Evolutionary conservation across 2,329 filamentous ascomycete species (phyloP).

Genomic region (Cytospora chrysosperma): DNA sequence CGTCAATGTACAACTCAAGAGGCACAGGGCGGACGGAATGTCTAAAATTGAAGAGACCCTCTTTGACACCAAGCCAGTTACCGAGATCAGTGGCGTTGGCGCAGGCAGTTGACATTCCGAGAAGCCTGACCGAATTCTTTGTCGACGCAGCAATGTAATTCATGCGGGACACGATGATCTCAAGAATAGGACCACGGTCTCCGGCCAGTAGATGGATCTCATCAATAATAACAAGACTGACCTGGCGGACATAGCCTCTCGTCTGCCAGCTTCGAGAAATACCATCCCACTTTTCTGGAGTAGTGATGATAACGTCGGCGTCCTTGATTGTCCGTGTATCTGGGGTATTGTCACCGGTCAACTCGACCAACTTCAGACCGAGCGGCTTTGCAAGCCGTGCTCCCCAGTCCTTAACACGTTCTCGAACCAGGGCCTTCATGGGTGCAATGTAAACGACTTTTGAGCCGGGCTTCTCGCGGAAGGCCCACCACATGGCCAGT

Average conservation of each 20-base stretch:
- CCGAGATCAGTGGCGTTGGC: constrained; percentile 92
- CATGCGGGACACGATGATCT: constrained; percentile 94
- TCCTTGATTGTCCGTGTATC: constrained; percentile 94
- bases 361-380: constrained; percentile 86
- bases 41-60: constrained; percentile 93
- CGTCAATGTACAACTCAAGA: constrained; percentile 94
- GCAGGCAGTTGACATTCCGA: constrained; percentile 99
- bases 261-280: constrained; percentile 99
- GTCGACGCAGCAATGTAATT: constrained; percentile 97
- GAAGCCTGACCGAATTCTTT: constrained; percentile 80
- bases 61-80: constrained; percentile 96
- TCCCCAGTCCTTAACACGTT: constrained; percentile 94
- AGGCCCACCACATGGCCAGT: constrained; percentile 99
- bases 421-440: constrained; percentile 97
- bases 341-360: constrained; percentile 96
- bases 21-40: constrained; percentile 97
- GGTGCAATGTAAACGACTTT: constrained; percentile 99
- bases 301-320: constrained; percentile 97
- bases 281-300: constrained; percentile 99
- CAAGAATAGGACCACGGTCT: constrained; percentile 93
- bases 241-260: constrained; percentile 90
- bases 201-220: constrained; percentile 97
- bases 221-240: constrained; percentile 95
- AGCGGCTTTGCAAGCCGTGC: constrained; percentile 76
- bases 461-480: constrained; percentile 87